Conservation (phyloP, 805 yeast species). For the Torulaspora microellipsoides region DNA sequence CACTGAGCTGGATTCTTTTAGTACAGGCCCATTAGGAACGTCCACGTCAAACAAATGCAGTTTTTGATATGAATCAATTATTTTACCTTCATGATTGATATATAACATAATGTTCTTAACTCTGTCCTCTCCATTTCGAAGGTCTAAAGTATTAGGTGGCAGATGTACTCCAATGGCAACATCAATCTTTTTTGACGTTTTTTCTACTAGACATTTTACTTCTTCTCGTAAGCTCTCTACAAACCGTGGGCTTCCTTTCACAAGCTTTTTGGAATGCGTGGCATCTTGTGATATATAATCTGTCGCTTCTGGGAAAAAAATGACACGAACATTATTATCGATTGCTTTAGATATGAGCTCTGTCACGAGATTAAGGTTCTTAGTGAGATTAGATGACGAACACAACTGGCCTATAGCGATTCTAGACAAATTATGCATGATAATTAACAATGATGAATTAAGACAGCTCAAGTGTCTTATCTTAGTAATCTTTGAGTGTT, state of each 20-base stretch:
- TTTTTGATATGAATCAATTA: slow-evolving; percentile 71
- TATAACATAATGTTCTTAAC: slow-evolving; percentile 73
- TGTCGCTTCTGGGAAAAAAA: slow-evolving; percentile 91
- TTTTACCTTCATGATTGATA: slow-evolving; percentile 59
- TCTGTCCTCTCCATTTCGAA: slow-evolving; percentile 33
- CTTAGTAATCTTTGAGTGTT: too few species aligned
- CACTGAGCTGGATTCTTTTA: slow-evolving; percentile 73
- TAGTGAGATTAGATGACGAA: slow-evolving; percentile 57
- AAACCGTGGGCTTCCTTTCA: slow-evolving; percentile 42
- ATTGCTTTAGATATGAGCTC: slow-evolving; percentile 63
- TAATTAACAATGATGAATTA: background rate
- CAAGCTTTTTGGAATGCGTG: slow-evolving; percentile 58
- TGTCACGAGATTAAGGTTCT: slow-evolving; percentile 57
- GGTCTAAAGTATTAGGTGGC: slow-evolving; percentile 44
- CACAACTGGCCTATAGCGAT: slow-evolving; percentile 87
- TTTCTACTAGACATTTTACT: slow-evolving; percentile 38
- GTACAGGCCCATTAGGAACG: slow-evolving; percentile 70
- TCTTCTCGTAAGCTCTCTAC: slow-evolving; percentile 43
- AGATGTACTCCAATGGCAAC: slow-evolving; percentile 90
- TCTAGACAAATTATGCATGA: slow-evolving; percentile 6
- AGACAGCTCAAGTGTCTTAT: too few species aligned
- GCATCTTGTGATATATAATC: slow-evolving; percentile 79
- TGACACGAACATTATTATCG: slow-evolving; percentile 52
- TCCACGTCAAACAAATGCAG: slow-evolving; percentile 87
- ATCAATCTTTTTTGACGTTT: slow-evolving; percentile 42